Percentiles rank a stretch among this genome's conserved stretches.
phyloP scores from a whole-genome alignment of 768 basidiomycete species.

The Boletus vinaceobasis region DNA sequence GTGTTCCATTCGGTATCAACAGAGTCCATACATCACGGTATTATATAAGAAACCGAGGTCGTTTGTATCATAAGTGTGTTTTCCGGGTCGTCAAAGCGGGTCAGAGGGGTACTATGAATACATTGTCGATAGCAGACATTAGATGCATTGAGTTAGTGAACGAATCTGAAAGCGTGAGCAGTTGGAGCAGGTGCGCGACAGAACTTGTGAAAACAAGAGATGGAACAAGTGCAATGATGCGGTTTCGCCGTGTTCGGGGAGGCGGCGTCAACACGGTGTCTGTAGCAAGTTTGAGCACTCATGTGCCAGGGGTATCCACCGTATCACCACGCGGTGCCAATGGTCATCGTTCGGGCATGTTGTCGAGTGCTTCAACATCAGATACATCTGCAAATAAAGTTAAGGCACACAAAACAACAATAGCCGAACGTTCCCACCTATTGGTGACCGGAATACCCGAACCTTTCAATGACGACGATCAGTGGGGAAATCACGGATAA shows the following conservation, averaged over 20 bases:
- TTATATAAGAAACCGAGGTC: background rate
- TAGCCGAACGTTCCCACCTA: conserved; percentile 21
- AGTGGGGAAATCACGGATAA: background rate
- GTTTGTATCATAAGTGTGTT: conserved; percentile 10
- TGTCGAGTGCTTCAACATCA: conserved; percentile 26
- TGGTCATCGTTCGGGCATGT: conserved; percentile 20
- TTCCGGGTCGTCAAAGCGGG: background rate
- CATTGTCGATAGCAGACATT: conserved; percentile 18
- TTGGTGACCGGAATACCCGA: conserved; percentile 31
- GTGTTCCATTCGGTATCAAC: background rate
- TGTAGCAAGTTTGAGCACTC: background rate
- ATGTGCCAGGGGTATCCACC: background rate
- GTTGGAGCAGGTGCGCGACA: conserved; percentile 8
- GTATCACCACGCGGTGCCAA: conserved; percentile 1
- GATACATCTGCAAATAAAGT: conserved; percentile 23
- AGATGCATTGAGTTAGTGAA: conserved; percentile 17
- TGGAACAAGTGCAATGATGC: background rate
- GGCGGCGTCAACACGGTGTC: background rate
- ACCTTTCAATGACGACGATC: conserved; percentile 18
- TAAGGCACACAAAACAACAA: background rate
- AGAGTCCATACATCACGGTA: background rate
- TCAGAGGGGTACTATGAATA: conserved; percentile 15
- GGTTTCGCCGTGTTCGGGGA: background rate
- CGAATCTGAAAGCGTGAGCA: conserved; percentile 9
- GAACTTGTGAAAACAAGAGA: conserved; percentile 3